Evolutionary conservation across 2,329 filamentous ascomycete species (phyloP), one percentile per base, ranked within the genome.

Genomic region (Paracorniculantispora psalliotae): DNA sequence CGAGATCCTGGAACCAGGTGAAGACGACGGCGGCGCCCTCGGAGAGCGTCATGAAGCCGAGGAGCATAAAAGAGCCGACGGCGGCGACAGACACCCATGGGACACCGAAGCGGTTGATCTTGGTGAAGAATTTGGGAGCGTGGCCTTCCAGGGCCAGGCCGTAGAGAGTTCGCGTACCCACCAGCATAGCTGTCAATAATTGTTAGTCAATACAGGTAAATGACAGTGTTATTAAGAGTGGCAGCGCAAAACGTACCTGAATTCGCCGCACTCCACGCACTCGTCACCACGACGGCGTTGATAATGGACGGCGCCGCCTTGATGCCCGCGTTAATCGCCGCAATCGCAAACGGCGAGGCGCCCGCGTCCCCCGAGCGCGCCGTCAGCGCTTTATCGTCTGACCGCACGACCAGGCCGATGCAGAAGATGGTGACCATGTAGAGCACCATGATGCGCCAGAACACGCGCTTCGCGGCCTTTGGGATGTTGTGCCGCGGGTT

Each of bases 11-110:
- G 67, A 88, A 85, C 82, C 85, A 88, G 56, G 77, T 78, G 70
- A 88, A 88, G 4, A 86, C 85, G 10, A 77, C 73, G 39, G 81
- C 79, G 25, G 84, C 83, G 44, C 77, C 79, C 63, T 76, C 77
- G 48, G 80, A 83, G 33, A 84, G 77, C 66, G 85, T 87, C 70
- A 89, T 79, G 73, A 85, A 90, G 0, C 82, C 82, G 8, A 89
- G 76, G 17, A 84, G 74, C 49, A 83, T 83, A 66, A 88, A 77
- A 0, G 79, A 72, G 70, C 73, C 74, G 15, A 80, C 81, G 52
- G 69, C 72, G 8, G 78, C 65, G 2, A 81, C 77, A 5, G 72
- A 75, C 15, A 68, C 73, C 67, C 70, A 80, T 0, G 83, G 84
- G 0, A 85, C 80, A 50, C 85, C 84, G 48, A 77, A 76, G 57